Evolutionary conservation across 345 rosid genomes (phyloP), one percentile per base, ranked within the genome.

Genomic region (Eucalyptus sp.): DNA sequence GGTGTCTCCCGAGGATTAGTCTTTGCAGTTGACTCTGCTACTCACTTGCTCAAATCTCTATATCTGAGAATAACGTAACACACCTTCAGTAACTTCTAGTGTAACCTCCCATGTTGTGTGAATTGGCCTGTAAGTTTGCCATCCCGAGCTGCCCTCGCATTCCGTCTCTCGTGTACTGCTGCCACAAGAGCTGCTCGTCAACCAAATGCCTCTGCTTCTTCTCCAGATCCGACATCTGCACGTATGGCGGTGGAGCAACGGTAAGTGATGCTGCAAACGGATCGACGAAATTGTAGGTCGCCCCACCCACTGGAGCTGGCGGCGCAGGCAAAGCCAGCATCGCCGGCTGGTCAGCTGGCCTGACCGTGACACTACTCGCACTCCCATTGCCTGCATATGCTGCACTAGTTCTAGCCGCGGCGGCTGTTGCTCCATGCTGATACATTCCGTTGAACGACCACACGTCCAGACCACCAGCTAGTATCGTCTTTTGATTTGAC

Each of bases 151-250:
- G 94, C 37, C 96, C 97, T 90, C 89, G 95, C 93, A 93, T 90
- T 52, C 97, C 95, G 88, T 91, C 87, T 29, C 90, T 91, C 33
- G 91, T 89, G 81, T 93, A 94, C 50, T 93, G 94, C 83, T 92
- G 94, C 96, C 96, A 95, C 94, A 94, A 90, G 13, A 91, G 50
- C 89, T 93, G 95, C 89, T 95, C 96, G 43, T 94, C 95, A 58
- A 87, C 71, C 90, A 94, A 87, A 51, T 93, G 76, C 89, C 89
- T 91, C 88, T 94, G 96, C 89, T 94, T 94, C 92, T 92, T 94
- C 91, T 93, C 97, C 88, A 94, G 62, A 84, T 94, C 96, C 8
- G 95, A 92, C 93, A 95, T 93, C 64, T 95, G 96, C 76, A 94
- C 94, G 84, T 90, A 94, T 3, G 96, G 29, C 2, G 96, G 96